These are phyloP conservation scores for Oryza punctata DNA, from an alignment of 176 grass and related monocot species.

Conservation along the genomic window DNA sequence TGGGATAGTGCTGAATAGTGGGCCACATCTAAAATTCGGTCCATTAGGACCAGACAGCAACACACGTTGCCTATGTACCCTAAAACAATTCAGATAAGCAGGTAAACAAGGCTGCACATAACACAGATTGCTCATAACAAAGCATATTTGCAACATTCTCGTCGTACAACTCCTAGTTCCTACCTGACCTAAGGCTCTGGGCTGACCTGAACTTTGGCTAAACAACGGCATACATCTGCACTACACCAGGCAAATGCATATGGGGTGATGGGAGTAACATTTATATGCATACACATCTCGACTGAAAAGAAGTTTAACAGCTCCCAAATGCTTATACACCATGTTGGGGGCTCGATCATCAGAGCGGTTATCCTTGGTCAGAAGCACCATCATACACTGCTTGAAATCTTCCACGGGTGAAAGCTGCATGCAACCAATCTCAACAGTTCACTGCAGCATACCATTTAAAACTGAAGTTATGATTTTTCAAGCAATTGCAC, in stretches of 20 bases:
- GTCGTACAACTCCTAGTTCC: neutral
- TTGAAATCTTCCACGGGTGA: neutral
- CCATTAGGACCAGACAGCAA: too few species aligned
- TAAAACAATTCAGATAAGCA: neutral
- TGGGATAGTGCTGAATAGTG: too few species aligned
- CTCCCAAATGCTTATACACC: neutral
- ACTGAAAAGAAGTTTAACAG: neutral
- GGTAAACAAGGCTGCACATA: neutral
- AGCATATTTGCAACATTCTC: neutral
- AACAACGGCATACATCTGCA: neutral
- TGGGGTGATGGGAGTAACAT: neutral
- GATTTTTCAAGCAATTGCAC: neutral
- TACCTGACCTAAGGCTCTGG: neutral
- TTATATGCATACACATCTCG: slow-evolving; percentile 43
- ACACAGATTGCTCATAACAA: neutral
- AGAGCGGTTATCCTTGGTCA: neutral
- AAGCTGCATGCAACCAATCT: neutral
- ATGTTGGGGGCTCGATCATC: neutral
- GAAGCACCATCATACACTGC: neutral
- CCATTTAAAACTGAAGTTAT: neutral
- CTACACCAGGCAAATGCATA: slow-evolving; percentile 25
- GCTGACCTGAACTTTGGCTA: neutral
- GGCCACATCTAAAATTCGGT: too few species aligned
- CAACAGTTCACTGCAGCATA: neutral
- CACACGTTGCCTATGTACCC: too few species aligned